phyloP scores from a whole-genome alignment of 1,139 yeast species.

The Pichia sp. region DNA sequence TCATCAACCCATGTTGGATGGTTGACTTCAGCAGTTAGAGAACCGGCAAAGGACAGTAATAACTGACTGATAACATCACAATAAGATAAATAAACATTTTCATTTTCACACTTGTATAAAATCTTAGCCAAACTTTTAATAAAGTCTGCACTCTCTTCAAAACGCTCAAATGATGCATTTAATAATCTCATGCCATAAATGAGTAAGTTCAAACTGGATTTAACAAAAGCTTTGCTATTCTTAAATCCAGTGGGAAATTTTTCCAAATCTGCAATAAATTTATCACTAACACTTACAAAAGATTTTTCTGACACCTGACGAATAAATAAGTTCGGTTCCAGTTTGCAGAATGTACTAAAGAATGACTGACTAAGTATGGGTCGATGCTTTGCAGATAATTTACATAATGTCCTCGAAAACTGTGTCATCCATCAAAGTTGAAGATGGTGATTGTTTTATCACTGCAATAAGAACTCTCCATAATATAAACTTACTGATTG shows the following conservation, averaged over 20 bases:
- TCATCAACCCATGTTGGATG: constrained; percentile 95
- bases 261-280: constrained; percentile 89
- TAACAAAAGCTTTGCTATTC: constrained; percentile 39
- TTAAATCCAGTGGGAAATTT: constrained; percentile 50
- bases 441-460: constrained; percentile 75
- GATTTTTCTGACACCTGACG: constrained; percentile 87
- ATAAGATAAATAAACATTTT: constrained; percentile 64
- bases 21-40: constrained; percentile 87
- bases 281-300: constrained; percentile 81
- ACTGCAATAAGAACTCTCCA: constrained; percentile 91
- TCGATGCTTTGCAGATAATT: constrained; percentile 85
- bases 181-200: constrained; percentile 90
- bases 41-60: constrained; percentile 74
- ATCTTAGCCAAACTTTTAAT: constrained; percentile 80
- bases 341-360: constrained; percentile 77
- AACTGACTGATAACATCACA: constrained; percentile 76
- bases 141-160: constrained; percentile 88
- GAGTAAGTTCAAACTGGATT: constrained; percentile 64
- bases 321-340: constrained; percentile 83
- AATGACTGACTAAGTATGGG: constrained; percentile 57
- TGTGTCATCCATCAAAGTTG: constrained; percentile 68
- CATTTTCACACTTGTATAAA: constrained; percentile 58
- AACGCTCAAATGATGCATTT: constrained; percentile 78
- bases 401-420: constrained; percentile 90
- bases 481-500: constrained; percentile 81